Conservation (phyloP, 305 asterid genomes). For the Petunia hybrid region DNA sequence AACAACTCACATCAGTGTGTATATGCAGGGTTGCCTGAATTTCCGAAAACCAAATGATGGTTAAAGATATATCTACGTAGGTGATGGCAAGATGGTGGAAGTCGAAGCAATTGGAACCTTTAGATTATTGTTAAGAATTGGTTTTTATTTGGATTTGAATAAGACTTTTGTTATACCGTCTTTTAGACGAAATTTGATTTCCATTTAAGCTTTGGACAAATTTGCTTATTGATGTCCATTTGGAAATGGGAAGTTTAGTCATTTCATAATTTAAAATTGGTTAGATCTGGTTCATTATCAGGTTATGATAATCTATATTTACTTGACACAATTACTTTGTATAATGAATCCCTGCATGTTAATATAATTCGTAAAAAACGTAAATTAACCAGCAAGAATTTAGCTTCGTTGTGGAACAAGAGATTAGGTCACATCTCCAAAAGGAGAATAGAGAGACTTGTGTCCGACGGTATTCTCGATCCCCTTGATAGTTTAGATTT, state of each 20-base stretch:
- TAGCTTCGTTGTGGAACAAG: no score
- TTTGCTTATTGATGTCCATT: slow-evolving; percentile 22
- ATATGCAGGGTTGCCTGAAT: not conserved
- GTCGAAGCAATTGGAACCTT: not conserved
- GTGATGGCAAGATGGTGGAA: not conserved
- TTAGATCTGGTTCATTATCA: not conserved
- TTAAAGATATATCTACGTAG: slow-evolving; percentile 22
- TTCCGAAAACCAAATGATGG: slow-evolving; percentile 30
- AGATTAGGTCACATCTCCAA: no score
- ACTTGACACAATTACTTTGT: no score
- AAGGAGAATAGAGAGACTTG: no score
- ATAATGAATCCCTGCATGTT: no score
- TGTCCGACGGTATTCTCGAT: no score
- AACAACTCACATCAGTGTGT: slow-evolving; percentile 30
- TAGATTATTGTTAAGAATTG: not conserved
- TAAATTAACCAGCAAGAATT: no score
- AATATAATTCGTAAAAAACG: no score
- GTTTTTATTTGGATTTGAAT: slow-evolving; percentile 1
- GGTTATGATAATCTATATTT: no score
- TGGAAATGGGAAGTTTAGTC: slow-evolving; percentile 3
- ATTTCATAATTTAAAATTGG: not conserved
- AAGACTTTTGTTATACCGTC: slow-evolving; percentile 22
- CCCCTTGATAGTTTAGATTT: no score
- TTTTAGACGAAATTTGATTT: slow-evolving; percentile 24
- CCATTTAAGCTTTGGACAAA: slow-evolving; percentile 29